These are phyloP conservation scores for Fusarium sp. DNA, from an alignment of 2,329 filamentous ascomycete genomes.

Conservation along the genomic window DNA sequence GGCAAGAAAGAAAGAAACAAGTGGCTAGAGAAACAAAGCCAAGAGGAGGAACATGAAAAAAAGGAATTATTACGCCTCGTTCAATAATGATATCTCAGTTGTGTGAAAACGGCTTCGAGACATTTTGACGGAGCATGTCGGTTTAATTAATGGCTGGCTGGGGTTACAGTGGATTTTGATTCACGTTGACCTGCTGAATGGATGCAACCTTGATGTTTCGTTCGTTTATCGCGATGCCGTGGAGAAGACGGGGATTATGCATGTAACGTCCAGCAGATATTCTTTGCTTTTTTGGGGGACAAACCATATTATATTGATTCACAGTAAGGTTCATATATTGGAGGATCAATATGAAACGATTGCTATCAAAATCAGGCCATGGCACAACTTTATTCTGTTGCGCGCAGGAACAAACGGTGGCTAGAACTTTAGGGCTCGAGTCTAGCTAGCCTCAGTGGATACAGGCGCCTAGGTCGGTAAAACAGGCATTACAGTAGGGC, in stretches of 20 bases:
- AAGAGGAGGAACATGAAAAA: neutral
- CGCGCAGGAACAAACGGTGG: constrained; percentile 17
- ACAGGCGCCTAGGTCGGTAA: neutral
- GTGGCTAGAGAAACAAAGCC: neutral
- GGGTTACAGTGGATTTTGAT: neutral
- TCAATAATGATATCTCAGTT: neutral
- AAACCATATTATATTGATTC: neutral
- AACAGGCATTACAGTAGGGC: neutral
- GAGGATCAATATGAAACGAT: neutral
- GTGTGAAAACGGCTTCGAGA: constrained; percentile 6
- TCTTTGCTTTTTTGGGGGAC: neutral
- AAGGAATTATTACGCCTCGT: neutral
- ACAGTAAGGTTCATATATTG: neutral
- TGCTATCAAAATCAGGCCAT: neutral
- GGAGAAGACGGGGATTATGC: constrained; percentile 17
- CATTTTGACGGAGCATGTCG: neutral
- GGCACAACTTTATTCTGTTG: neutral
- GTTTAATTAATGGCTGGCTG: constrained; percentile 12
- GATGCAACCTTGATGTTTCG: neutral
- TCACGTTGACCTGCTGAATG: neutral
- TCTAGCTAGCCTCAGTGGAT: constrained; percentile 7
- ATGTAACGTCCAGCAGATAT: neutral
- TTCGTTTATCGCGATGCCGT: constrained; percentile 23
- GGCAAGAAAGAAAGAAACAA: neutral
- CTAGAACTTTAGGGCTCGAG: neutral